Evolutionary conservation across 306 rosid genomes (phyloP).

Genomic region (Corylus americana): DNA sequence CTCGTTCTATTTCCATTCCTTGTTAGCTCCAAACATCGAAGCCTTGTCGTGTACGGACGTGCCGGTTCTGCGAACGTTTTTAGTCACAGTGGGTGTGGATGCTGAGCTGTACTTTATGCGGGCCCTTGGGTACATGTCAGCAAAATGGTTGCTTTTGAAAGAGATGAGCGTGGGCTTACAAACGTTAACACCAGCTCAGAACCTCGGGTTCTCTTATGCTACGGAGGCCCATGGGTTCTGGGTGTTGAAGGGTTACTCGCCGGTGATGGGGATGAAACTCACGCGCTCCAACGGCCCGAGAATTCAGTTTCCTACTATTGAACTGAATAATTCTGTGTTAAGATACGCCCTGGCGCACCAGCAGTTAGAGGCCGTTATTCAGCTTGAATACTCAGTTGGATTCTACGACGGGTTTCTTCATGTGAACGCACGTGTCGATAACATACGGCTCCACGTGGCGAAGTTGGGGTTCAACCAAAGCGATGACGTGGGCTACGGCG

Average conservation of each 20-base stretch:
- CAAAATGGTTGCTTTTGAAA: constrained; percentile 61
- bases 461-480: constrained; percentile 51
- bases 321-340: constrained; percentile 60
- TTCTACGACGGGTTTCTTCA: constrained; percentile 65
- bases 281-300: constrained; percentile 33
- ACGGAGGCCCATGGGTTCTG: constrained; percentile 77
- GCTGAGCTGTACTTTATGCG: constrained; percentile 86
- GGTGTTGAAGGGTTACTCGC: constrained; percentile 80
- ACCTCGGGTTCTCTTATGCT: constrained; percentile 61
- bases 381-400: constrained; percentile 69
- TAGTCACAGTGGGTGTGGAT: constrained; percentile 71
- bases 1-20: constrained; percentile 58
- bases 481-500: constrained; percentile 47
- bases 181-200: constrained; percentile 25
- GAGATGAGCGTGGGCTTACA: constrained; percentile 64
- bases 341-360: constrained; percentile 80
- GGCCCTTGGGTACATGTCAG: constrained; percentile 75
- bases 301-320: constrained; percentile 40
- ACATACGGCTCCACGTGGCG: constrained; percentile 66
- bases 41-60: constrained; percentile 42
- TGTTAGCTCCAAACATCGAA: constrained; percentile 54
- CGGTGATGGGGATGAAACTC: constrained; percentile 67
- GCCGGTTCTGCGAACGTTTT: constrained; percentile 61
- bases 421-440: constrained; percentile 75
- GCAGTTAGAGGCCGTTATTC: constrained; percentile 78